phyloP scores from a whole-genome alignment of 225 moss, liverwort and hornwort species.

The Thuidium tamariscinum region DNA sequence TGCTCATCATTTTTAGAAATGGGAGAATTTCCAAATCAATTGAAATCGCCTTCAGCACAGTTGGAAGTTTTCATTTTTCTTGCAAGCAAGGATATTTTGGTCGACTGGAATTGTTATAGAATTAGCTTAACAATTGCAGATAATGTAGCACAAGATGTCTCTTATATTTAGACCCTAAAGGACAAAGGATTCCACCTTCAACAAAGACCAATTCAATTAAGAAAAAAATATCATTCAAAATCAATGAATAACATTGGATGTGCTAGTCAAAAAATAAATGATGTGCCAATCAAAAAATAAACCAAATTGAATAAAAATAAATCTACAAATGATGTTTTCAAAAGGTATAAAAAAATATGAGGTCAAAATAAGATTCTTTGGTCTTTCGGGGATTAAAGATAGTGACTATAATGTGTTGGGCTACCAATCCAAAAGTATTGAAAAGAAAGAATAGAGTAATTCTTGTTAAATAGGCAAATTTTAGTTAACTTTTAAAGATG shows the following conservation, averaged over 20 bases:
- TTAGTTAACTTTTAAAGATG: no score
- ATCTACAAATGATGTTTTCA: background rate
- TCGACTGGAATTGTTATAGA: no score
- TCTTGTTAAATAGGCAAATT: background rate
- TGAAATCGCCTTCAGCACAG: background rate
- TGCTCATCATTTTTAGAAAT: background rate
- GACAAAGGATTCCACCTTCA: background rate
- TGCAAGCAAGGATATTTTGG: background rate
- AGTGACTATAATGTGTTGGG: background rate
- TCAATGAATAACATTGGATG: background rate
- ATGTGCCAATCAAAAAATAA: background rate
- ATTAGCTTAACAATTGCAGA: background rate
- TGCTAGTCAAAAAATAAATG: background rate
- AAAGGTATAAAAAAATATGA: background rate
- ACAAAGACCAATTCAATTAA: background rate
- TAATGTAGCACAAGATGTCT: background rate
- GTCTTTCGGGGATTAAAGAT: background rate
- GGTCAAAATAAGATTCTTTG: no score
- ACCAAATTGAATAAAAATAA: background rate
- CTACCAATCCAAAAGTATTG: background rate
- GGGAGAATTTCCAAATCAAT: no score
- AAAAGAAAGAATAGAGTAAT: background rate
- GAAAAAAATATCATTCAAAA: background rate
- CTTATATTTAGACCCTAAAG: background rate
- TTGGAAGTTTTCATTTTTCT: background rate